These are phyloP conservation scores for Colletotrichum viniferum DNA, from an alignment of 2,329 filamentous ascomycete species.

Conservation along the genomic window DNA sequence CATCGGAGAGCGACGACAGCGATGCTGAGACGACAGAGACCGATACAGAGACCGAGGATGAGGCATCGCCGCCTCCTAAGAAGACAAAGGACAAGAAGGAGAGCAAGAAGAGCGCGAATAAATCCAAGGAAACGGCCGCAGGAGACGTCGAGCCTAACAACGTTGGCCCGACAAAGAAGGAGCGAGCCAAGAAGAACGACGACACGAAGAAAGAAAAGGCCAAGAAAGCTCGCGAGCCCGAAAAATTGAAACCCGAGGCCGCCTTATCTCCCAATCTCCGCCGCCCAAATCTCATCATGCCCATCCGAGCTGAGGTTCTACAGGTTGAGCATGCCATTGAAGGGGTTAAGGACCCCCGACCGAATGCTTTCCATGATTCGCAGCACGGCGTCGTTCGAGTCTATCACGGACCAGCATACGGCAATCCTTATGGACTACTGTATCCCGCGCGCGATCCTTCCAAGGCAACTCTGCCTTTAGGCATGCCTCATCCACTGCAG, in stretches of 20 bases:
- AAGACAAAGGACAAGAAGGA: constrained; percentile 21
- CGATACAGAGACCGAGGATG: constrained; percentile 26
- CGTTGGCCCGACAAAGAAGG: neutral
- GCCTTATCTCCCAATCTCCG: constrained; percentile 34
- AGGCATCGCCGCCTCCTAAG: neutral
- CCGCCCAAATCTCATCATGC: constrained; percentile 51
- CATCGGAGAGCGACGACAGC: constrained; percentile 21
- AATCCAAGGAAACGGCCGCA: neutral
- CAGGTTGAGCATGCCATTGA: constrained; percentile 62
- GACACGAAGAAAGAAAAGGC: constrained; percentile 7
- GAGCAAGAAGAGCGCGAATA: constrained; percentile 16
- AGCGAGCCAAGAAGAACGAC: neutral
- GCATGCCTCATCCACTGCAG: constrained; percentile 45
- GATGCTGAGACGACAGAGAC: constrained; percentile 25
- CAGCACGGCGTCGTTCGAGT: constrained; percentile 57
- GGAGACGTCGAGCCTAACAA: neutral
- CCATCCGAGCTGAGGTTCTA: constrained; percentile 52
- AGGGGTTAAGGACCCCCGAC: constrained; percentile 54
- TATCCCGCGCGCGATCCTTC: constrained; percentile 46
- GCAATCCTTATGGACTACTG: constrained; percentile 51
- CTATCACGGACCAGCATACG: constrained; percentile 62
- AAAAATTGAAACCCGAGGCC: constrained; percentile 24
- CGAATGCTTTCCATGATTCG: constrained; percentile 65
- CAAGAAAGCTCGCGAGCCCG: constrained; percentile 19
- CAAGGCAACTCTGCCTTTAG: constrained; percentile 39